Percentiles rank a stretch among this genome's conserved stretches.
phyloP scores from a whole-genome alignment of 768 basidiomycete species.

The Ephemerocybe angulata region DNA sequence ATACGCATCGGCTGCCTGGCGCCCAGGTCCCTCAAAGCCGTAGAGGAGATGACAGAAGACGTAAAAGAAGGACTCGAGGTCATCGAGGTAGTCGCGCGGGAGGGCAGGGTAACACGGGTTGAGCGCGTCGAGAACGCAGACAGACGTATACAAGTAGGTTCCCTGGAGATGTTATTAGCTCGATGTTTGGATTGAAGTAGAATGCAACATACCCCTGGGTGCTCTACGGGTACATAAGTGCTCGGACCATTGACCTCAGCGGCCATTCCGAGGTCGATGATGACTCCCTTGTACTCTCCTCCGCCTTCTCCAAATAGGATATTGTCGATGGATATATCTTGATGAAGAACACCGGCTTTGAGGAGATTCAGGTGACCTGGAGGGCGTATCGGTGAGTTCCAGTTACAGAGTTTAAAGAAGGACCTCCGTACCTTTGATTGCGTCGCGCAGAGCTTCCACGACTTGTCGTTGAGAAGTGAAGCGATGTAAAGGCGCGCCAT shows the following conservation, averaged over 20 bases:
- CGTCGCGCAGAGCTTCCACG: neutral
- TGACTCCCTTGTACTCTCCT: neutral
- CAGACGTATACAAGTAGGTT: neutral
- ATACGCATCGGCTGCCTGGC: no score
- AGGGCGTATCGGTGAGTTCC: neutral
- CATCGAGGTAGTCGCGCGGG: slow-evolving; percentile 3
- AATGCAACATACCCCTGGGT: no score
- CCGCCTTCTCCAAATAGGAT: neutral
- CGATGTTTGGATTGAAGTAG: no score
- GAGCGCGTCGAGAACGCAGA: neutral
- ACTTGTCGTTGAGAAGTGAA: neutral
- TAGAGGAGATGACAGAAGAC: neutral
- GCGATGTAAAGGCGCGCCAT: neutral
- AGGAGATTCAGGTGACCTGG: neutral
- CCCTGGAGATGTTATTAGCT: no score
- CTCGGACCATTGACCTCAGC: neutral
- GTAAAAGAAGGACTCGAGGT: slow-evolving; percentile 3
- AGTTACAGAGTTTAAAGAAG: neutral
- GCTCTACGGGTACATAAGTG: neutral
- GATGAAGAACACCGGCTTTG: neutral
- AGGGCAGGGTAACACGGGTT: no score
- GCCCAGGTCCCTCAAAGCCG: no score
- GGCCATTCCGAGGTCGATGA: neutral
- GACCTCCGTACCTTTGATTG: neutral
- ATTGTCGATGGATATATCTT: neutral